Evolutionary conservation across 768 basidiomycete species (phyloP).

Genomic region (Podaxis pistillaris): DNA sequence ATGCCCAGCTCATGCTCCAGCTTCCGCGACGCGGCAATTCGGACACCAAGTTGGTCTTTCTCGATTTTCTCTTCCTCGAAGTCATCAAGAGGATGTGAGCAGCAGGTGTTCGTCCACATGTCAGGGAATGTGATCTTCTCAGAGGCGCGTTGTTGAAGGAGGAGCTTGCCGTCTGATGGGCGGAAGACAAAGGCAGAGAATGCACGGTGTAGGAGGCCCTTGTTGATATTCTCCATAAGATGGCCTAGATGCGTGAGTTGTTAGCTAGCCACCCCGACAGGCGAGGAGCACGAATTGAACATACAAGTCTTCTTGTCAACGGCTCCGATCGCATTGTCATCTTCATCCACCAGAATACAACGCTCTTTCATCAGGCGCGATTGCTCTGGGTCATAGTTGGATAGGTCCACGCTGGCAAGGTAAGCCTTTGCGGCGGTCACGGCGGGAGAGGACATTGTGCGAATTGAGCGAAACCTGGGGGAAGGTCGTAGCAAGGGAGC

Average conservation of each 20-base stretch:
- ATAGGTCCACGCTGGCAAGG: slow-evolving; percentile 75
- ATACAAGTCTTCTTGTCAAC: slow-evolving; percentile 95
- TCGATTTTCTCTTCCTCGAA: slow-evolving; percentile 82
- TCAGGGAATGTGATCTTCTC: slow-evolving; percentile 99
- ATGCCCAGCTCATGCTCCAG: slow-evolving; percentile 97
- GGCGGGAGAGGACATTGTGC: slow-evolving; percentile 57
- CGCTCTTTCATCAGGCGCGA: slow-evolving; percentile 94
- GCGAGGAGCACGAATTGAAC: slow-evolving; percentile 24
- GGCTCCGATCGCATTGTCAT: slow-evolving; percentile 82
- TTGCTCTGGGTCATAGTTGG: slow-evolving; percentile 88
- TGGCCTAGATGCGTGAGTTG: slow-evolving; percentile 58
- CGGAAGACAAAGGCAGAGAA: slow-evolving; percentile 98
- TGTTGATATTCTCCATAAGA: slow-evolving; percentile 94
- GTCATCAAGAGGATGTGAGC: slow-evolving; percentile 94
- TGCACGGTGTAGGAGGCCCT: slow-evolving; percentile 93
- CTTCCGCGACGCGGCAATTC: slow-evolving; percentile 90
- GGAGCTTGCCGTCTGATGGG: slow-evolving; percentile 87
- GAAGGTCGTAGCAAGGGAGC: neutral
- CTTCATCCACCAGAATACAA: slow-evolving; percentile 88
- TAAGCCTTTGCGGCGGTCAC: slow-evolving; percentile 58
- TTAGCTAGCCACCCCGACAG: neutral
- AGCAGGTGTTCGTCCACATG: slow-evolving; percentile 99
- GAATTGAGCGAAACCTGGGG: slow-evolving; percentile 4
- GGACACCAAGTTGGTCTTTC: slow-evolving; percentile 77
- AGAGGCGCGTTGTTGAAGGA: slow-evolving; percentile 93